These are phyloP conservation scores for Backusella australiensis DNA, from an alignment of 192 early-diverging fungal genomes.

Conservation along the genomic window DNA sequence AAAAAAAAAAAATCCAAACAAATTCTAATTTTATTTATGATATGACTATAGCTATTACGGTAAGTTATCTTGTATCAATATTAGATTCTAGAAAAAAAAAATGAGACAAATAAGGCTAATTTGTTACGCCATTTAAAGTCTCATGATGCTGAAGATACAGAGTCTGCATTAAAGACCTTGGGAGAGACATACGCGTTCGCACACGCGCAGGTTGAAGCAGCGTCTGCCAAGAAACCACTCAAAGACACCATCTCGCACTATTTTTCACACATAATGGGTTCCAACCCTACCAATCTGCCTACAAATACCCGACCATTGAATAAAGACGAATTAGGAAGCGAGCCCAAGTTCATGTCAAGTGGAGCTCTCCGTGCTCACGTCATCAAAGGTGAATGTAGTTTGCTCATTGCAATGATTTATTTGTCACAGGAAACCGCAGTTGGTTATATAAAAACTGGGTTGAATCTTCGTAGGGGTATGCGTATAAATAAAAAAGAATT, in stretches of 20 bases:
- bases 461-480: slow-evolving; percentile 55
- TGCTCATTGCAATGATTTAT: slow-evolving; percentile 47
- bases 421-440: slow-evolving; percentile 46
- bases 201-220: slow-evolving; percentile 48
- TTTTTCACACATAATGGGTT: slow-evolving; percentile 37
- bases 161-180: slow-evolving; percentile 39
- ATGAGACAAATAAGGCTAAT: not conserved
- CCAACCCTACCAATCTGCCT: slow-evolving; percentile 28
- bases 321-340: slow-evolving; percentile 3
- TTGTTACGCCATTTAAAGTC: slow-evolving; percentile 26
- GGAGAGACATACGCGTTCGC: slow-evolving; percentile 41
- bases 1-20: not conserved
- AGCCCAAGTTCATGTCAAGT: slow-evolving; percentile 43
- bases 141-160: slow-evolving; percentile 41
- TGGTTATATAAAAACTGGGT: slow-evolving; percentile 50
- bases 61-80: not conserved
- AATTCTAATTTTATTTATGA: not conserved
- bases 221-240: slow-evolving; percentile 40
- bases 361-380: slow-evolving; percentile 53
- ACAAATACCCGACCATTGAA: slow-evolving; percentile 25
- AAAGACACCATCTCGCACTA: slow-evolving; percentile 38
- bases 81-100: not conserved
- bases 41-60: slow-evolving; percentile 21
- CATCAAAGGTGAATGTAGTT: slow-evolving; percentile 46
- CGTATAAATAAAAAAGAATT: not conserved